Base-by-base conservation (phyloP, 352 stramenopile genomes). In the Pythium utonaiense region DNA sequence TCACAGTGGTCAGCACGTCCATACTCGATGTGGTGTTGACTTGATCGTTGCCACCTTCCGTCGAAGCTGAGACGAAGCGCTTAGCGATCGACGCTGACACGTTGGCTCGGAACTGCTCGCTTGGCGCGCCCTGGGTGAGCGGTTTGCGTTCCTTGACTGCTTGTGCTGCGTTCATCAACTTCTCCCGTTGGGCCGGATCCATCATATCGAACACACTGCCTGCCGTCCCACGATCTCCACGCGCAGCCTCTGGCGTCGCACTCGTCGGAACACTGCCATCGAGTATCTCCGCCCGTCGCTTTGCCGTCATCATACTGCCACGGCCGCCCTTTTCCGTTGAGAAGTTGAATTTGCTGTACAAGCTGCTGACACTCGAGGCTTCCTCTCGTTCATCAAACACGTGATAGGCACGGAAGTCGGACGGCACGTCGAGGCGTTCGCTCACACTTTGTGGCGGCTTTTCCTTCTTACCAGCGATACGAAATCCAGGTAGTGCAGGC, bases 71-170 rank as follows among this genome's bases (percentile, higher is more conserved):
- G 9, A 88, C 69, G 28, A 95, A 95, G 25, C 86, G 74, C 65
- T 91, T 93, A 5, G 83, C 75, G 60, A 95, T 93, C 10, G 83
- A 90, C 1, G 83, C 83, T 47, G 83, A 77, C 38, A 95, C 91
- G 38, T 77, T 89, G 21, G 82, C 82, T 44, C 79, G 78, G 61
- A 94, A 83, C 28, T 86, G 71, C 9, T 77, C 71, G 10, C 71
- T 72, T 22, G 41, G 41, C 19, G 56, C 71, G 16, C 64, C 62
- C 19, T 60, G 38, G 4, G 75, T 59, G 22, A 89, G 62, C 14
- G 74, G 69, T n/a, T 86, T 69, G 6, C 78, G 66, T 10, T 66
- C 57, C 49, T 67, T 64, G 45, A 45, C 33, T 14, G 45, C 54
- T 38, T 55, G 19, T 21, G 47, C 79, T 45, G 71, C 70, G 57